A percentile compares a stretch with the other conserved stretches of the same genome.
phyloP scores from a whole-genome alignment of 495 filamentous ascomycete species.

The Xylaria longipes region DNA sequence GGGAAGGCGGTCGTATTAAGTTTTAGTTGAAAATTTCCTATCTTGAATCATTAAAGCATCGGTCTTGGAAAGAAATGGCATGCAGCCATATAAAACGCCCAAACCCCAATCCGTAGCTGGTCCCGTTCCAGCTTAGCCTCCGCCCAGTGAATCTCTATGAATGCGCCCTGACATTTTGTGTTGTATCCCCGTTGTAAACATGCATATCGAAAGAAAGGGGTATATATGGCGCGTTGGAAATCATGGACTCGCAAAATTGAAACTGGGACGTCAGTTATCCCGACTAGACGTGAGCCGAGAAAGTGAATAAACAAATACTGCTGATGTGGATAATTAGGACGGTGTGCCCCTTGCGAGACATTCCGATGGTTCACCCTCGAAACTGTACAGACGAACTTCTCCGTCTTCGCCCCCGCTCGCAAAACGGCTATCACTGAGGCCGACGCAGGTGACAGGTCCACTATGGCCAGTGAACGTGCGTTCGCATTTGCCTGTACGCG shows the following conservation, averaged over 20 bases:
- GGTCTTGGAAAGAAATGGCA: not conserved
- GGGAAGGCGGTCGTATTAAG: not conserved
- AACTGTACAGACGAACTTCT: slow-evolving; percentile 86
- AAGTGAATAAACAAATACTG: slow-evolving; percentile 3
- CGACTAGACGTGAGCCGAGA: not conserved
- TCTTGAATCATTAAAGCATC: not conserved
- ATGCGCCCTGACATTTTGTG: slow-evolving; percentile 14
- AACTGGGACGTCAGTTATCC: slow-evolving; percentile 1
- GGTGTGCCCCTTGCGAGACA: slow-evolving; percentile 45
- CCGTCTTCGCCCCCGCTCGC: slow-evolving; percentile 92
- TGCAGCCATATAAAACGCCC: slow-evolving; percentile 15
- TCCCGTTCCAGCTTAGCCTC: not conserved
- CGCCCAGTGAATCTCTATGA: slow-evolving; percentile 12
- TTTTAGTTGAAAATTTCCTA: slow-evolving; percentile 1
- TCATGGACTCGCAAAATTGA: slow-evolving; percentile 1
- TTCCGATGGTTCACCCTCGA: slow-evolving; percentile 60
- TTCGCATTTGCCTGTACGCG: slow-evolving; percentile 87
- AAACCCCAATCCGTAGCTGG: not conserved
- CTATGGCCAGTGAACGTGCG: slow-evolving; percentile 88
- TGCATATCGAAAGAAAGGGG: slow-evolving; percentile 14
- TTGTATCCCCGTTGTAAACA: slow-evolving; percentile 1
- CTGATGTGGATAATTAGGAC: slow-evolving; percentile 24
- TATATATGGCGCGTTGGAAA: slow-evolving; percentile 15
- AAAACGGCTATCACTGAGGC: slow-evolving; percentile 84
- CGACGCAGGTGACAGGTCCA: slow-evolving; percentile 90